Base-by-base conservation (phyloP, 352 stramenopile genomes). In the Phytophthora megakarya region DNA sequence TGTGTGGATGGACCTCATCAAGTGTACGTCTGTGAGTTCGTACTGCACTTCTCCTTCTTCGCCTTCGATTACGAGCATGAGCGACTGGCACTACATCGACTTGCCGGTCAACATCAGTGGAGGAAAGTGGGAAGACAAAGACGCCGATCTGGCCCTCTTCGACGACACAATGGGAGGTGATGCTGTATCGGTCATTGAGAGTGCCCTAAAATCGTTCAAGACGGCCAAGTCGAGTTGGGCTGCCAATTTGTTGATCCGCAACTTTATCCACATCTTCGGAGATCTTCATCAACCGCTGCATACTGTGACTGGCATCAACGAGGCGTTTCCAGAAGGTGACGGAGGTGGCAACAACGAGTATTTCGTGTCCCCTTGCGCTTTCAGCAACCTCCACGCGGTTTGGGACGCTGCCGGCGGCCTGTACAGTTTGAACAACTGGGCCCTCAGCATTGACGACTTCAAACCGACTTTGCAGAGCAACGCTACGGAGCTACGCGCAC, bases 231-330 rank as follows among this genome's bases (percentile, higher is more conserved):
- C 81, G 16, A 66, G 73, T 43, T 90, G 81, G 81, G 72, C 76
- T 4, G 77, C 74, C 42, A 90, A 90, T 70, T 44, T 88, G 6
- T 58, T 77, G 37, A 43, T 90, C 5, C 81, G 81, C 22, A 77
- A 89, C 68, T 84, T 90, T 68, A 84, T 90, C 65, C 81, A 90
- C 70, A 77, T 89, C 63, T 78, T 88, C 40, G 80, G 73, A 1
- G 81, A 91, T 47, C 50, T 86, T 22, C 78, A 89, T 56, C 80
- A 91, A 48, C 81, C 81, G 0, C 64, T 89, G 23, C 81, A 91
- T 70, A 73, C 75, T 1, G 70, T 88, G 0, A 69, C 69, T 0
- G 80, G 76, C 10, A 70, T 89, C 52, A 83, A 65, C 22, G 61
- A 63, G 2, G 67, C 71, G 26, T 75, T 86, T 35, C 82, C 82